Percentiles rank a stretch among this genome's conserved stretches.
These are phyloP conservation scores for Podila horticola DNA, from an alignment of 192 early-diverging fungal genomes.

Conservation along the genomic window DNA sequence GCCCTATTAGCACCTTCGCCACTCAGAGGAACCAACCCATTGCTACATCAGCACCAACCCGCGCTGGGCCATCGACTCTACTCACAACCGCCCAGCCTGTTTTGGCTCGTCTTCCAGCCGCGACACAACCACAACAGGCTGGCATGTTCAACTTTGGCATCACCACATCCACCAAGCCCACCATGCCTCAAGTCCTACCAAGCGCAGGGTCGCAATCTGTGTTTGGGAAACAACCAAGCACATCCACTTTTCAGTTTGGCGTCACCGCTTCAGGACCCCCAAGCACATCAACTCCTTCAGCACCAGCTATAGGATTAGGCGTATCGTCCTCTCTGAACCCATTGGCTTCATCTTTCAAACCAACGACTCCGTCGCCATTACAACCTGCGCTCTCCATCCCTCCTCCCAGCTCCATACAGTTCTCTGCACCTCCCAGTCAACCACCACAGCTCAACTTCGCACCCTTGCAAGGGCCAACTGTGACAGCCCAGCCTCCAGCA, in stretches of 20 bases:
- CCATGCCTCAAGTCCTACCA: neutral
- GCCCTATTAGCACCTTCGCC: too few species aligned
- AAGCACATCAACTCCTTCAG: neutral
- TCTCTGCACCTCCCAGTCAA: neutral
- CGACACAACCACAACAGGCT: neutral
- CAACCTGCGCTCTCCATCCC: neutral
- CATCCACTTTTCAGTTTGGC: neutral
- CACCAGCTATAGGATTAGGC: neutral
- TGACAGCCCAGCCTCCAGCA: neutral
- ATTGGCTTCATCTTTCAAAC: neutral
- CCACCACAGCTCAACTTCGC: neutral
- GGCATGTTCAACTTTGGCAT: neutral
- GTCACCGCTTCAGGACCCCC: neutral
- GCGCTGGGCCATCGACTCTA: too few species aligned
- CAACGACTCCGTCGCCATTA: neutral
- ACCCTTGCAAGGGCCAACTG: neutral
- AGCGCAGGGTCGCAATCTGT: neutral
- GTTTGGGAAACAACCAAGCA: neutral
- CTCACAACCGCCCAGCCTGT: too few species aligned
- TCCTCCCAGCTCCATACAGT: neutral
- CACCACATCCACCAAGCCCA: neutral
- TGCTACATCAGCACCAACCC: too few species aligned
- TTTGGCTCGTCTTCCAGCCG: neutral
- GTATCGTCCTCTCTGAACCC: slow-evolving; percentile 6
- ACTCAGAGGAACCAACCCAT: too few species aligned